phyloP scores from a whole-genome alignment of 1,284 basidiomycete genomes.

The Moniliella sp. region DNA sequence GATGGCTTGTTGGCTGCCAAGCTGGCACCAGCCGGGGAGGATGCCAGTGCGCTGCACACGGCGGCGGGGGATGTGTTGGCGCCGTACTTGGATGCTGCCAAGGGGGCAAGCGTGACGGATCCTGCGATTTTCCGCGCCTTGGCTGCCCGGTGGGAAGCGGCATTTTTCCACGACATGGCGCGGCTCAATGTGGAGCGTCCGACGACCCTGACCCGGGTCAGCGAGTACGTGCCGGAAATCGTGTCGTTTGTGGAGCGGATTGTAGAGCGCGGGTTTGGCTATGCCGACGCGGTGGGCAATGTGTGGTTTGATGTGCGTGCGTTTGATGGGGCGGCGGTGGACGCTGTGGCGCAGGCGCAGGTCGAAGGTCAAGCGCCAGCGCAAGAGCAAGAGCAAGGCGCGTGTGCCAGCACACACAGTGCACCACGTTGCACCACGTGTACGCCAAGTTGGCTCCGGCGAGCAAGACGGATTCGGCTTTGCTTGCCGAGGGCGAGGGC shows the following conservation, averaged over 20 bases:
- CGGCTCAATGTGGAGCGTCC: constrained; percentile 65
- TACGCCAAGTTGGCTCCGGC: no score
- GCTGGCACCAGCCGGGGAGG: no score
- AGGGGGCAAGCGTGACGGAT: constrained; percentile 57
- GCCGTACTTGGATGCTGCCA: constrained; percentile 11
- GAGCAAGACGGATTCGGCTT: constrained; percentile 60
- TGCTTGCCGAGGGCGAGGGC: no score
- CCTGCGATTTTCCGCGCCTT: constrained; percentile 64
- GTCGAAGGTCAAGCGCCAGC: constrained; percentile 73
- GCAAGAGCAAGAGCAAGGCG: no score
- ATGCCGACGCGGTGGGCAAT: constrained; percentile 45
- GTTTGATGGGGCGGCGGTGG: constrained; percentile 78
- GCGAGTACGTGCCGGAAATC: constrained; percentile 89
- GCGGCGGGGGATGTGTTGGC: constrained; percentile 24
- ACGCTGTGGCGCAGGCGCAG: no score
- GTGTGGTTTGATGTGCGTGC: constrained; percentile 82
- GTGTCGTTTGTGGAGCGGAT: constrained; percentile 69
- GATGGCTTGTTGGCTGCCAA: no score
- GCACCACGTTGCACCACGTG: no score
- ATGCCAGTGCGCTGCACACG: constrained; percentile 12
- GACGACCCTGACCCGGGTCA: constrained; percentile 77
- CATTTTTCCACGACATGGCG: constrained; percentile 81
- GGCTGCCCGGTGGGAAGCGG: constrained; percentile 68
- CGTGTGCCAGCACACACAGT: no score
- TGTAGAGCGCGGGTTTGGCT: constrained; percentile 69